A percentile compares a stretch with the other conserved stretches of the same genome.
These are phyloP conservation scores for Geosiphon pyriformis DNA, from an alignment of 192 early-diverging fungal species.

Conservation along the genomic window DNA sequence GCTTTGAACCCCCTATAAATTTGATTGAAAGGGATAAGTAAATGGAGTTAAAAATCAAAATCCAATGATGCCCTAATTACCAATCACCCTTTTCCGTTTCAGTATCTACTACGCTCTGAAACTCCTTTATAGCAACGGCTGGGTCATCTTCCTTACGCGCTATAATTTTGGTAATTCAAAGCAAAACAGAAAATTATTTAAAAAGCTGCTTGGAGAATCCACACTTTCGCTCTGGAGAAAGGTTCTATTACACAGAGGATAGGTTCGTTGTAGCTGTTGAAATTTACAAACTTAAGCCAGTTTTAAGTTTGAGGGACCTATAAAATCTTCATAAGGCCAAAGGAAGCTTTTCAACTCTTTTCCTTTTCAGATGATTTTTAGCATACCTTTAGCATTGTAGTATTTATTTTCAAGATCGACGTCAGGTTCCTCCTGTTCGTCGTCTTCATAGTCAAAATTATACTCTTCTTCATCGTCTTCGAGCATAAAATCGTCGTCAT, in stretches of 20 bases:
- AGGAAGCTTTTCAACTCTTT: too few relatives aligned
- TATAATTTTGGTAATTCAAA: slow-evolving; percentile 26
- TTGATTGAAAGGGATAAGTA: neutral
- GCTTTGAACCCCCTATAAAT: slow-evolving; percentile 82
- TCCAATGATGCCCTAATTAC: slow-evolving; percentile 46
- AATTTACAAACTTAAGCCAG: too few relatives aligned
- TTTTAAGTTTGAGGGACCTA: too few relatives aligned
- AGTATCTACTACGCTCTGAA: slow-evolving; percentile 69
- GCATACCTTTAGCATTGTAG: slow-evolving; percentile 80
- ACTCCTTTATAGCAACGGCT: slow-evolving; percentile 64
- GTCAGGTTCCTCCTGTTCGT: slow-evolving; percentile 75
- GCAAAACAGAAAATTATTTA: neutral
- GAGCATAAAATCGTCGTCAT: slow-evolving; percentile 58
- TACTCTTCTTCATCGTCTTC: slow-evolving; percentile 71
- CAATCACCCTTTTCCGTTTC: slow-evolving; percentile 83
- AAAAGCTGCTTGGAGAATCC: neutral
- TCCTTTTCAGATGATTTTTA: too few relatives aligned
- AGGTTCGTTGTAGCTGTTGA: too few relatives aligned
- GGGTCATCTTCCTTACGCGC: slow-evolving; percentile 76
- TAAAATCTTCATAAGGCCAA: too few relatives aligned
- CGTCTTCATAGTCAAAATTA: slow-evolving; percentile 86
- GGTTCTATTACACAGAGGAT: too few relatives aligned
- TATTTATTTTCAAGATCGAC: slow-evolving; percentile 85
- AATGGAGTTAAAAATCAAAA: neutral
- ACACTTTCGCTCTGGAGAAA: neutral